Base-by-base conservation (phyloP, 257 asterid genomes). In the Nicotiana knightiana region DNA sequence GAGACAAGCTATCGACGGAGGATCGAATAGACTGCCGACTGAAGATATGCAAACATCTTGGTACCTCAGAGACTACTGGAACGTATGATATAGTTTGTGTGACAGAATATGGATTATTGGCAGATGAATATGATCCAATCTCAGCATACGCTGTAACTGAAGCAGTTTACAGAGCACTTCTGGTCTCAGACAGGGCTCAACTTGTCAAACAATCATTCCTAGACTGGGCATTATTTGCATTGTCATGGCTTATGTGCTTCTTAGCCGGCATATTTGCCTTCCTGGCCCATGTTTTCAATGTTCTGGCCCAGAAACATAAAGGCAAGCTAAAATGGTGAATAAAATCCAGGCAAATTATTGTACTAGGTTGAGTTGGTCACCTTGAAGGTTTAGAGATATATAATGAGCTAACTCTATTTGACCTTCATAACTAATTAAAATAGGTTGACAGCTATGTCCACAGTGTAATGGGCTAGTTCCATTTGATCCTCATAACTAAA, bases 81-180 rank as follows among this genome's bases (percentile, higher is more conserved):
- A 77, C 84, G 3, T 83, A 80, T 64, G 88, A 86, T 67, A 81
- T 83, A 26, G 87, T 83, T 9, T 83, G 89, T 17, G 76, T 82
- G 10, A 83, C 87, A 55, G 87, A 83, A 76, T 81, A 76, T 39
- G 89, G 87, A 62, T 81, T 83, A 62, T 67, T 81, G 6, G 81
- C 88, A 4, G 81, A 81, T 24, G 87, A 86, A 62, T 68, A 58
- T 35, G 88, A 85, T 37, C 86, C 83, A 8, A 81, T 85, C 1
- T 79, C 88, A 37, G 84, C 86, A 9, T 85, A 67, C 64, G 83
- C 88, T 53, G 13, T 85, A 6, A 68, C 67, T 6, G 88, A 85
- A 82, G 88, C 86, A 28, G 80, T 85, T 77, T 86, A 83, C 53
- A 32, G 86, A 57, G 83, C 86, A 24, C 58, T 86, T 64, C 71